phyloP scores from a whole-genome alignment of 345 rosid genomes.

The Salix brachista region DNA sequence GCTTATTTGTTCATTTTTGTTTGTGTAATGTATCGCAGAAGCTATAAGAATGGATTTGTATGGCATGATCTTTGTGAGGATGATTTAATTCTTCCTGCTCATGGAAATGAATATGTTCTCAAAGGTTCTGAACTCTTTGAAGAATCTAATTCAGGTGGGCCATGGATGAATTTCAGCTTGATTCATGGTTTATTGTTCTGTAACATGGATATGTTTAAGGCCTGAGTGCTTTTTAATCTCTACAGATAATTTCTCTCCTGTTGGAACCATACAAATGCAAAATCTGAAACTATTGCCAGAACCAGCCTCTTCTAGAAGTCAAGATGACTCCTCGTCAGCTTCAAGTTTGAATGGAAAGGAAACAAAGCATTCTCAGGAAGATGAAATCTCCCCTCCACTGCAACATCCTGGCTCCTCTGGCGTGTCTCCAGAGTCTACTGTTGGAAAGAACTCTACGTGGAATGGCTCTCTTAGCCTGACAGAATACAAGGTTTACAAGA shows the following conservation, averaged over 20 bases:
- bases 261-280: slow-evolving; percentile 14
- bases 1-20: neutral
- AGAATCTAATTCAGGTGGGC: slow-evolving; percentile 62
- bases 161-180: neutral
- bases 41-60: slow-evolving; percentile 93
- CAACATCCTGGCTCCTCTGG: slow-evolving; percentile 54
- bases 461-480: slow-evolving; percentile 66
- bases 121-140: slow-evolving; percentile 91
- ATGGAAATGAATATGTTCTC: slow-evolving; percentile 86
- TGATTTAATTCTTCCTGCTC: slow-evolving; percentile 78
- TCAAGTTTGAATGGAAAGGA: slow-evolving; percentile 69
- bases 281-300: slow-evolving; percentile 53
- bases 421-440: slow-evolving; percentile 63
- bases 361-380: slow-evolving; percentile 66
- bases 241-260: slow-evolving; percentile 16
- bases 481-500: slow-evolving; percentile 64
- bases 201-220: neutral
- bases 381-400: slow-evolving; percentile 67
- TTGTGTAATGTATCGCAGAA: slow-evolving; percentile 39
- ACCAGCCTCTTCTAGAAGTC: slow-evolving; percentile 68
- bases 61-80: slow-evolving; percentile 95
- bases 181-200: neutral
- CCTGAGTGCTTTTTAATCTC: neutral
- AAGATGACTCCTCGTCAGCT: slow-evolving; percentile 73
- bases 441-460: slow-evolving; percentile 61